Base-by-base conservation (phyloP, 148 eudicot species). In the Chenopodium suecicum region DNA sequence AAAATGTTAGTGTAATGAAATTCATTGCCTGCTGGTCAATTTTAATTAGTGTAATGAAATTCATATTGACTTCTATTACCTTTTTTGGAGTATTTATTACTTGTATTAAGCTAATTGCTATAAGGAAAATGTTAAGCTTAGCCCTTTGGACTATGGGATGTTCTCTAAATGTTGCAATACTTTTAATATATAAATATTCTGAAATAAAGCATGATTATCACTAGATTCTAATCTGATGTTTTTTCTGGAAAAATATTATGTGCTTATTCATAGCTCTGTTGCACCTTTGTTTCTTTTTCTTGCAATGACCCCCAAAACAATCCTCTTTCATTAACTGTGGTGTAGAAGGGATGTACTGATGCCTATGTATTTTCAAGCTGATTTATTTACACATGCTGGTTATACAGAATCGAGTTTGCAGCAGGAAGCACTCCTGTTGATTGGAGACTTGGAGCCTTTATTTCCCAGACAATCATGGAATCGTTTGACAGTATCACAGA, bases 381-480 rank as follows among this genome's bases (percentile, higher is more conserved):
- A 32, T 69, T 34, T 1, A 69, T 69, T 67, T 67, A 29, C 29
- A 20, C 41, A n/a, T 50, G 23, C 5, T 19, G 62, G 62, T 56
- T 17, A 56, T 56, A 56, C 62, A 56, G 62, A 81, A 75, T 75
- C 0, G 75, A 77, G 54, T 81, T 75, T 81, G 78, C 83, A 50
- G 80, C 46, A 27, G 78, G 72, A 52, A 77, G 80, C 77, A 82
- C 69, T 19, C 86, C 86, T 13, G 71, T 85, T 60, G 86, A 85
- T 80, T 88, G 90, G 90, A 86, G 79, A 78, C 82, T 84, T 29
- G 90, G 89, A 76, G 90, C 89, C 58, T 88, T 86, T 72, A 67
- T 88, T 60, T 54, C 84, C 69, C 89, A 80, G 82, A 82, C 79
- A n/a, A 71, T 85, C 54, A 66, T 70, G 84, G 84, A 84, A 44